phyloP scores from a whole-genome alignment of 768 basidiomycete genomes.

The Macrolepiota fuliginosa region DNA sequence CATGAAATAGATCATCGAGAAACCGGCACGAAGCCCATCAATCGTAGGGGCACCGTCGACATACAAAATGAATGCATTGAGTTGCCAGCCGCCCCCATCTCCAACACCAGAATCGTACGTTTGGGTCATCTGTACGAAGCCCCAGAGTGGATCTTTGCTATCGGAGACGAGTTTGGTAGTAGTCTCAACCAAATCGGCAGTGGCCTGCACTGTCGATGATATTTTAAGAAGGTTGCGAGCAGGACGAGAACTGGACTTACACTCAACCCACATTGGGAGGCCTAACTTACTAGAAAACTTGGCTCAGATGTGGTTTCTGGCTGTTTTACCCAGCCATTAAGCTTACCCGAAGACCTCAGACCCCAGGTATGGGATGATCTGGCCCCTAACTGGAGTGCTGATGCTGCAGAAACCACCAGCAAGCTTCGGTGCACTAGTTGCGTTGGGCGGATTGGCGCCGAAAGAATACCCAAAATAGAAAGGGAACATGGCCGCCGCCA shows the following conservation, averaged over 20 bases:
- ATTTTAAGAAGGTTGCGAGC: not conserved
- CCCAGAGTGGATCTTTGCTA: not conserved
- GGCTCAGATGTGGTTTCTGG: not conserved
- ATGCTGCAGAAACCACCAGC: not conserved
- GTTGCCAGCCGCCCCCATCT: no score
- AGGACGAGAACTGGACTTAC: not conserved
- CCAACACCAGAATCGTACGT: no score
- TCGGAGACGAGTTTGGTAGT: not conserved
- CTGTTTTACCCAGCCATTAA: not conserved
- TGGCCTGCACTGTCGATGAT: not conserved
- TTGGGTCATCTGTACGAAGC: no score
- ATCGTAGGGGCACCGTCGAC: no score
- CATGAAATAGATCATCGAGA: no score
- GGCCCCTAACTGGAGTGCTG: not conserved
- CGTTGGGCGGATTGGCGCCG: not conserved
- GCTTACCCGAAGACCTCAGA: not conserved
- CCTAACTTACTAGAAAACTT: not conserved
- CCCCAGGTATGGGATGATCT: not conserved
- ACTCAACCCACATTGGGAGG: not conserved
- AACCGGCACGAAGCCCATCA: no score
- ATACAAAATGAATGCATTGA: no score
- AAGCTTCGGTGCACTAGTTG: not conserved
- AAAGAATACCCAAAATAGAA: not conserved
- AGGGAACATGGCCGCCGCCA: not conserved
- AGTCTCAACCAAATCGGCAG: not conserved